phyloP scores from a whole-genome alignment of 169 alveolate species.

The Theileria equi region DNA sequence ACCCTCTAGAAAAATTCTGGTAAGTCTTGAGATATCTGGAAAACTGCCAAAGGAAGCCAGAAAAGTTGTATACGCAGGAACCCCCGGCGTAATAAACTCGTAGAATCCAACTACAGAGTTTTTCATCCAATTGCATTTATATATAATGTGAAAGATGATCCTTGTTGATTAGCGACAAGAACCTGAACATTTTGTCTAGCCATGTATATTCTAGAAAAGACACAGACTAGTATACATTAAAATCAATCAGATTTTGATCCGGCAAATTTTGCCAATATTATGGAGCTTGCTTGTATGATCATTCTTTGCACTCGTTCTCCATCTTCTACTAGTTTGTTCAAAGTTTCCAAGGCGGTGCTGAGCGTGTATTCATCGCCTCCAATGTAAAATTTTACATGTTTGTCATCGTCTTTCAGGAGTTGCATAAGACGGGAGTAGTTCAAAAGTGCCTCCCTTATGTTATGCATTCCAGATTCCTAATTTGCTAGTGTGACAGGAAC shows the following conservation, averaged over 20 bases:
- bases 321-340: slow-evolving; percentile 34
- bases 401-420: slow-evolving; percentile 16
- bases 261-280: slow-evolving; percentile 33
- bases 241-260: too few species aligned
- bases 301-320: slow-evolving; percentile 42
- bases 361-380: slow-evolving; percentile 40
- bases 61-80: too few species aligned
- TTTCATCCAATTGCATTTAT: not conserved
- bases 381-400: slow-evolving; percentile 16
- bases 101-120: too few species aligned
- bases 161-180: too few species aligned
- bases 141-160: too few species aligned
- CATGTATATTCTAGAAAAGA: too few species aligned
- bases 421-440: slow-evolving; percentile 14
- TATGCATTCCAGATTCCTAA: slow-evolving; percentile 54
- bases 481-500: not conserved
- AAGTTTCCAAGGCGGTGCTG: slow-evolving; percentile 13
- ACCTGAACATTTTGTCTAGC: too few species aligned
- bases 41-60: too few species aligned
- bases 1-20: too few species aligned
- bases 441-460: slow-evolving; percentile 19
- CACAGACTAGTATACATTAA: too few species aligned
- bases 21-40: too few species aligned
- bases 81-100: too few species aligned
- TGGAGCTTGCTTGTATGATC: slow-evolving; percentile 31